Evolutionary conservation across 83 land plant genomes (phyloP), one percentile per base, ranked within the genome.

Genomic region (Thuja plicata): DNA sequence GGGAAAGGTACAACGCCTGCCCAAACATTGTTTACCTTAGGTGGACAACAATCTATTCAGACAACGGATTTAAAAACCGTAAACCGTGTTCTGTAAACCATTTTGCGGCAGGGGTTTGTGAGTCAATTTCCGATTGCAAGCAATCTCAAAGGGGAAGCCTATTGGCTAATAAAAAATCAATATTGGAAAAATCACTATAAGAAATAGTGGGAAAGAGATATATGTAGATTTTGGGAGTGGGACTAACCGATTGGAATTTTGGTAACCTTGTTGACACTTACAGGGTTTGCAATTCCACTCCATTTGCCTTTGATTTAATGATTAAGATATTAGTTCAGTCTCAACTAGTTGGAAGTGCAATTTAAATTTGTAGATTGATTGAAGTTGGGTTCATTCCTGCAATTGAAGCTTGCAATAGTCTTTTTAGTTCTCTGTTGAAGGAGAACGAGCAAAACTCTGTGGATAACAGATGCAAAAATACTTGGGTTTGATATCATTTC

Each of bases 381-480:
- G 77, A 85, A 88, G 57, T 17, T 43, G 84, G 32, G 32, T 40
- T 91, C 32, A 37, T 70, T 8, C 89, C 89, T 21, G 87, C 37
- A 52, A 85, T 88, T 27, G 92, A 88, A 15, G 8, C 96, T 85
- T 93, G 94, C 86, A 93, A 93, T 82, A 48, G 17, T 16, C 80
- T 94, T 85, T 54, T 94, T 21, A 91, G 88, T 62, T 62, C 89
- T 40, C 89, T 93, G 40, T 27, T 89, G 90, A 91, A 85, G 89
- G 43, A 45, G 37, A 87, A 91, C 52, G 85, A 70, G 83, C 1
- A 89, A 92, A 37, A 73, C 43, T 11, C 92, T 90, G 3, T 94
- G 96, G 96, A 91, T 93, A n/a, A 38, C 92, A 70, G 93, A 93
- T 60, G 95, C 93, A 19, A 95, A 93, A 86, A 94, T 94, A 95